Percentiles rank a stretch among this genome's conserved stretches.
Evolutionary conservation across 805 yeast genomes (phyloP).

Genomic region (Nakazawaea ishiwadae): DNA sequence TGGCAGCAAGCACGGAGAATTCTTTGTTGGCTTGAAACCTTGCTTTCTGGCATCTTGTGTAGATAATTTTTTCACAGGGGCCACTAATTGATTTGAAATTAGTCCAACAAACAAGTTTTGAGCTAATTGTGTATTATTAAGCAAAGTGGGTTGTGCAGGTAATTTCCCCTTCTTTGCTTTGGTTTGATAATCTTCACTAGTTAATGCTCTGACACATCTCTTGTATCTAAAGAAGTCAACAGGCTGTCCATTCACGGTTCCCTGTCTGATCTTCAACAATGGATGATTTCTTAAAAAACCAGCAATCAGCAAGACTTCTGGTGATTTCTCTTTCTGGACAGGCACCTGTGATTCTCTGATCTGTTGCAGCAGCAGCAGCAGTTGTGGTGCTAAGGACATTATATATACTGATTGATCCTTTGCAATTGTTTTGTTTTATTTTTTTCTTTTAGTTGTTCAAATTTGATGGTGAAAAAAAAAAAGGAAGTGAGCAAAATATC

Average conservation of each 20-base stretch:
- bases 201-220: conserved; percentile 74
- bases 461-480: too few species aligned
- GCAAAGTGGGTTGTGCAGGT: conserved; percentile 28
- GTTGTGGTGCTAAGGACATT: not conserved
- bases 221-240: conserved; percentile 85
- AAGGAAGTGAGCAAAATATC: not conserved
- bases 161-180: conserved; percentile 41
- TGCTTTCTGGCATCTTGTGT: conserved; percentile 60
- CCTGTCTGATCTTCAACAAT: conserved; percentile 75
- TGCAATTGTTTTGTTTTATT: not conserved
- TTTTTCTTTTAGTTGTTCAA: not conserved
- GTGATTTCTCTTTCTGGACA: conserved; percentile 27
- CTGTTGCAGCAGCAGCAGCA: not conserved
- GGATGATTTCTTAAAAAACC: conserved; percentile 60
- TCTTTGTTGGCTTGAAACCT: conserved; percentile 58
- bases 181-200: conserved; percentile 62
- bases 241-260: conserved; percentile 64
- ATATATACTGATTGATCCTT: too few species aligned
- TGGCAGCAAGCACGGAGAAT: conserved; percentile 55
- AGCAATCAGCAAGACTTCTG: conserved; percentile 66
- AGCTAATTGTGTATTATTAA: conserved; percentile 47
- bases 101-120: conserved; percentile 58
- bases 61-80: conserved; percentile 73
- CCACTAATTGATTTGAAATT: conserved; percentile 67
- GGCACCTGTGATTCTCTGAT: conserved; percentile 6